Percentiles rank a stretch among this genome's conserved stretches.
phyloP scores from a whole-genome alignment of 2,329 filamentous ascomycete species.

The Ophiostoma quercus region DNA sequence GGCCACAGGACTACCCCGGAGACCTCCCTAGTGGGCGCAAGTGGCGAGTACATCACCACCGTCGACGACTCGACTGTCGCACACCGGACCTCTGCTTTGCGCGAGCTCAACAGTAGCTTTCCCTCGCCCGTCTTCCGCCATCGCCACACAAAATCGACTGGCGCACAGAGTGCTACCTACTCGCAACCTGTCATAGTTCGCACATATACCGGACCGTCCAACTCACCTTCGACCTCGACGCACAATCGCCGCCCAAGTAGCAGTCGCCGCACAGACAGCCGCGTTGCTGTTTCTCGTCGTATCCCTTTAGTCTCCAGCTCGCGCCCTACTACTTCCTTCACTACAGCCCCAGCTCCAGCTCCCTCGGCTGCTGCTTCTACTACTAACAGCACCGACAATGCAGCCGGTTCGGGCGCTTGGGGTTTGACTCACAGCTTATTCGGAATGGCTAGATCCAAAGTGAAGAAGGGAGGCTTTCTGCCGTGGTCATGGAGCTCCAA shows the following conservation, averaged over 20 bases:
- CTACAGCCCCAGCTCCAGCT: neutral
- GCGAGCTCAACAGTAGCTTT: constrained; percentile 54
- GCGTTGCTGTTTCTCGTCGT: constrained; percentile 30
- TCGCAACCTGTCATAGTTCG: constrained; percentile 62
- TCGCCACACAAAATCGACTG: constrained; percentile 52
- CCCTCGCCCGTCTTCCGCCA: constrained; percentile 45
- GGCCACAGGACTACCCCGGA: constrained; percentile 38
- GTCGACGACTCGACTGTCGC: constrained; percentile 53
- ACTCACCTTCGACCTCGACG: constrained; percentile 28
- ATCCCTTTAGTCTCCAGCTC: constrained; percentile 27
- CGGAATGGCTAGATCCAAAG: constrained; percentile 42
- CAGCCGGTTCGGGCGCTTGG: constrained; percentile 15
- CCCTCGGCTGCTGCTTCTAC: neutral
- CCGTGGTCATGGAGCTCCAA: constrained; percentile 32
- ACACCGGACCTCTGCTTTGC: constrained; percentile 54
- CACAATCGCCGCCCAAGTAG: constrained; percentile 31
- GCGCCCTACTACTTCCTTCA: constrained; percentile 26
- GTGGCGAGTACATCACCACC: constrained; percentile 48
- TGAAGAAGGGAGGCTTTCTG: constrained; percentile 36
- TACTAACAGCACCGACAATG: constrained; percentile 24
- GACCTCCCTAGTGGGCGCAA: constrained; percentile 50
- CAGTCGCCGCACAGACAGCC: constrained; percentile 32
- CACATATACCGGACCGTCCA: constrained; percentile 52
- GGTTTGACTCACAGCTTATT: constrained; percentile 27
- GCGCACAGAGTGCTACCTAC: constrained; percentile 54